Evolutionary conservation across 495 filamentous ascomycete genomes (phyloP).

Genomic region (Penicillium riverlandense): DNA sequence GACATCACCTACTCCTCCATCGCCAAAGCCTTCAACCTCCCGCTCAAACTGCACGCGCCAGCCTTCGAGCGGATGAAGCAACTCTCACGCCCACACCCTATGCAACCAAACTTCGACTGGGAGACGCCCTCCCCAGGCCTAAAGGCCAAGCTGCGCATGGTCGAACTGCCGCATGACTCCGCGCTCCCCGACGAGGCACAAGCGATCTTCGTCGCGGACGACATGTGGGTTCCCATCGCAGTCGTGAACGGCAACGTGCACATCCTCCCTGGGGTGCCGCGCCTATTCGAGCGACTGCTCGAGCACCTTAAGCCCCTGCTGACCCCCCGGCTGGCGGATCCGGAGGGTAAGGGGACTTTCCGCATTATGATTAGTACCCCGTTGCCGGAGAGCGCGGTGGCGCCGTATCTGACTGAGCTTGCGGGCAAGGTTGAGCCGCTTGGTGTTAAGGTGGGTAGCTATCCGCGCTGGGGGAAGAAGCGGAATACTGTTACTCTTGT

Average conservation of each 20-base stretch:
- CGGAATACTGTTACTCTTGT: constrained; percentile 89
- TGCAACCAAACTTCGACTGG: constrained; percentile 76
- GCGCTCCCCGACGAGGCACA: constrained; percentile 52
- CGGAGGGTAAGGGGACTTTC: constrained; percentile 69
- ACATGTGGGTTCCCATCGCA: constrained; percentile 82
- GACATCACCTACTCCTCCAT: constrained; percentile 96
- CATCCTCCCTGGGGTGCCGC: constrained; percentile 85
- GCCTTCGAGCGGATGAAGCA: constrained; percentile 77
- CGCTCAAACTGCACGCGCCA: constrained; percentile 65
- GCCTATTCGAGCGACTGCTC: constrained; percentile 71
- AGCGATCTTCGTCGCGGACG: constrained; percentile 68
- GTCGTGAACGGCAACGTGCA: constrained; percentile 90
- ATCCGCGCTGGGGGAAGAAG: constrained; percentile 85
- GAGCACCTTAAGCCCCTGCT: constrained; percentile 66
- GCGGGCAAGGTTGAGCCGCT: constrained; percentile 59
- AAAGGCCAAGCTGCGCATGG: constrained; percentile 82
- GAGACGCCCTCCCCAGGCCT: constrained; percentile 69
- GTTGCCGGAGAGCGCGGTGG: constrained; percentile 75
- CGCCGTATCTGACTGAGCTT: constrained; percentile 72
- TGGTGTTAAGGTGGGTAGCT: constrained; percentile 93
- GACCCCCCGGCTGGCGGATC: constrained; percentile 62
- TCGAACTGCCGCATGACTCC: constrained; percentile 71
- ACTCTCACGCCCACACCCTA: constrained; percentile 63
- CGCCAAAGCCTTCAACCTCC: constrained; percentile 76
- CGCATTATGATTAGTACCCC: constrained; percentile 82